Base-by-base conservation (phyloP, 2,329 filamentous ascomycete genomes). In the Aspergillus sp. region DNA sequence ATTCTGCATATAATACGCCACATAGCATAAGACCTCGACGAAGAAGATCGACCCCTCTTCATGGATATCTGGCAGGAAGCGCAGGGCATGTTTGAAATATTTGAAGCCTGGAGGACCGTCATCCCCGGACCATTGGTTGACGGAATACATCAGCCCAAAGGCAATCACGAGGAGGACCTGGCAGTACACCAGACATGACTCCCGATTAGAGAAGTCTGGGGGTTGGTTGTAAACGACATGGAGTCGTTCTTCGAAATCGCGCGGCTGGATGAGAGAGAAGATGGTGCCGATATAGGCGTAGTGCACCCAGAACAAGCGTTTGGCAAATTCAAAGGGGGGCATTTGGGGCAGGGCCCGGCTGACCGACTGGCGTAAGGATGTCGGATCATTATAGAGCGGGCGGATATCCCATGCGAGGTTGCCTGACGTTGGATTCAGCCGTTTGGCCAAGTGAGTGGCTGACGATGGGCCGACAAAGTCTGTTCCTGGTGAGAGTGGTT, bases 201-300 rank as follows among this genome's bases (percentile, higher is more conserved):
- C 74, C 17, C 69, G 69, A 46, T 80, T 75, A 0, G 67, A 59
- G 2, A 75, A 65, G 43, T 80, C 72, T 0, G 73, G 73, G 1
- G 69, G 66, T 2, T 72, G 68, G 8, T 67, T 65, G 50, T 82
- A 81, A 3, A 77, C 75, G 24, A 70, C 62, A 13, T 70, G 55
- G 0, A 82, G 67, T 22, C 76, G 69, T 33, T 65, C 59, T 53
- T 81, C 78, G 48, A 82, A 82, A 14, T 72, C 63, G 3, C 68
- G 60, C 0, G 78, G 77, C 22, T 78, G 73, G 0, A 78, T 73
- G 42, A 82, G 78, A 10, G 77, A 76, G 53, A 83, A 82, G 9
- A 83, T 83, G 13, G 80, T 82, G 10, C 80, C 80, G 16, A 83
- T 82, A 50, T 81, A 82, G 32, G 73, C 73, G 61, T 82, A 80